Evolutionary conservation across 441 rosid genomes (phyloP), one percentile per base, ranked within the genome.

Genomic region (Jatropha multifida): DNA sequence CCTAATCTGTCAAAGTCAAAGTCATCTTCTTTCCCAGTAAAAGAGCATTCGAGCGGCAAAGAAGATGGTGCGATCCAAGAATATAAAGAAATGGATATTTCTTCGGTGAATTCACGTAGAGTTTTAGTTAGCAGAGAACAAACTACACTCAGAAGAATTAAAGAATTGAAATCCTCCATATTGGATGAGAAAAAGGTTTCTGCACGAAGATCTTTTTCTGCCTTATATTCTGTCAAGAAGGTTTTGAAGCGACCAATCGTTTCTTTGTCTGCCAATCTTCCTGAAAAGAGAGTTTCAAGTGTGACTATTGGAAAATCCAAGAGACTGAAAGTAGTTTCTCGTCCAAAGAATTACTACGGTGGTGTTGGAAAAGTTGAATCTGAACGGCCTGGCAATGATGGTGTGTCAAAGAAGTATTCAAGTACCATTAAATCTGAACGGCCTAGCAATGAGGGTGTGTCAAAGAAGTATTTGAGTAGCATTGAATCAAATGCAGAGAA

Each of bases 381-480:
- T 40, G 48, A 68, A 41, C 79, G 55, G 65, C 54, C 68, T 38
- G 51, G 52, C 26, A 37, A 56, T 61, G 82, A 81, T 65, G 69
- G 65, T 69, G 75, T 81, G 46, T 74, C 76, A 73, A 90, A 85
- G 83, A 90, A 88, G 77, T 84, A 81, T 67, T 74, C 85, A 49
- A 79, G 84, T 83, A 88, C 84, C 26, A 71, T 82, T 37, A 77
- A 85, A 73, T 60, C 74, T 32, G 32, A 32, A 32, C 32, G 32
- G 32, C 32, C 32, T 32, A 32, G 32, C 32, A 32, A 32, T 32
- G 32, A 32, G 32, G 32, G 32, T 2, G 32, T 32, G 32, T 32
- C 32, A 32, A 32, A 32, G 32, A 32, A 32, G 32, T 32, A 32
- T 32, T 32, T 2, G 32, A 32, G 32, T 32, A 32, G 2, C 32